Evolutionary conservation across 371 early-diverging fungal genomes (phyloP).

Genomic region (Capillidium heterosporum): DNA sequence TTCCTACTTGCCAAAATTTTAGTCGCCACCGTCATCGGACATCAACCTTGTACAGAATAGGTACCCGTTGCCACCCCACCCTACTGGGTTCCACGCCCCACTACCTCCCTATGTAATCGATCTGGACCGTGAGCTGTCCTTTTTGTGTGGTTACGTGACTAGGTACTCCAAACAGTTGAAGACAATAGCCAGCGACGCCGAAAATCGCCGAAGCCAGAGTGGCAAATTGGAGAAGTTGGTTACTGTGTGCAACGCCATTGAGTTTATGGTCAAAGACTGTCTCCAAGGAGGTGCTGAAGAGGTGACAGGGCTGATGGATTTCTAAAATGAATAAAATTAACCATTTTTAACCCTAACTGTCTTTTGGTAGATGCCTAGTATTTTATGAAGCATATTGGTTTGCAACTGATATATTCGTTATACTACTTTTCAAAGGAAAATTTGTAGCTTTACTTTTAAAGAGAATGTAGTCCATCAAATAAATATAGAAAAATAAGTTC

Average conservation of each 20-base stretch:
- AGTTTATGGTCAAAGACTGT: slow-evolving; percentile 3
- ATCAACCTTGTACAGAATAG: neutral
- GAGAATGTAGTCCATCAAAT: too few relatives aligned
- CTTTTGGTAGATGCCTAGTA: too few relatives aligned
- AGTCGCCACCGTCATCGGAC: neutral
- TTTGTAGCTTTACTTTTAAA: too few relatives aligned
- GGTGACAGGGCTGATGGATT: too few relatives aligned
- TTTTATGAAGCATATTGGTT: too few relatives aligned
- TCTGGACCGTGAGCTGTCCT: slow-evolving; percentile 1
- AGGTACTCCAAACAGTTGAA: neutral
- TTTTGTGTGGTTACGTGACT: neutral
- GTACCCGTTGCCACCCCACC: neutral
- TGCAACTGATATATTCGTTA: too few relatives aligned
- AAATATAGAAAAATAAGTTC: too few relatives aligned
- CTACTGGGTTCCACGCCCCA: neutral
- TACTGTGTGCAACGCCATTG: neutral
- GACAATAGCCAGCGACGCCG: neutral
- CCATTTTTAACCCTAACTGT: too few relatives aligned
- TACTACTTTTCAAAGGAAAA: too few relatives aligned
- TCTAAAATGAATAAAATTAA: too few relatives aligned
- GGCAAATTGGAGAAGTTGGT: neutral
- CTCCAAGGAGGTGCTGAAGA: neutral
- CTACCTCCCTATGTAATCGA: neutral
- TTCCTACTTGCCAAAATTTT: neutral
- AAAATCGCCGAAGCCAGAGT: neutral